phyloP scores from a whole-genome alignment of 768 basidiomycete species.

The Sporobolomyces roseus region DNA sequence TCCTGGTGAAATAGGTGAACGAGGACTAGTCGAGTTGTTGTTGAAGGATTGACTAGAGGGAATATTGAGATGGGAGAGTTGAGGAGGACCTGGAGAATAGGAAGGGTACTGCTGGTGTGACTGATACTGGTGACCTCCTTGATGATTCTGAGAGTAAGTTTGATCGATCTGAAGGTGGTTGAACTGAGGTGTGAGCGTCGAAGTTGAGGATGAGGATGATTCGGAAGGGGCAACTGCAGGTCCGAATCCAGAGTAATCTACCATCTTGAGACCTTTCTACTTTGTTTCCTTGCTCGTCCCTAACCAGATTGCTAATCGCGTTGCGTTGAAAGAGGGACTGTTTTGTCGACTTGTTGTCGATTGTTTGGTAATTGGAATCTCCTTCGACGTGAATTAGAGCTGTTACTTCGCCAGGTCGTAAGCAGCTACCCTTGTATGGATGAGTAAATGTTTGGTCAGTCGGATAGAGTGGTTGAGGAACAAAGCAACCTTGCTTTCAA shows the following conservation, averaged over 20 bases:
- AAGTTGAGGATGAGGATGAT: not conserved
- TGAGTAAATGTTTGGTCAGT: too few species aligned
- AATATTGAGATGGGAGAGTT: slow-evolving; percentile 4
- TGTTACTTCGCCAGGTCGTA: too few species aligned
- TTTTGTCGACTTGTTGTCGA: too few species aligned
- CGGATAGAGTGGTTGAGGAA: too few species aligned
- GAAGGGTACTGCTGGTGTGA: not conserved
- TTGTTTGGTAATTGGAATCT: too few species aligned
- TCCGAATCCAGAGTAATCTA: slow-evolving; percentile 12
- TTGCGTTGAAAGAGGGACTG: not conserved
- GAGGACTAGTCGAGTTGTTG: not conserved
- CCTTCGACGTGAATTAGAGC: too few species aligned
- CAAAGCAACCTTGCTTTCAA: too few species aligned
- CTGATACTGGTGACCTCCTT: not conserved
- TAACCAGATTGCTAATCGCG: too few species aligned
- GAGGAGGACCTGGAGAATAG: not conserved
- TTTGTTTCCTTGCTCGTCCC: too few species aligned
- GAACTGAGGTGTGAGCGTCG: slow-evolving; percentile 2
- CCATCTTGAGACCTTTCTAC: not conserved
- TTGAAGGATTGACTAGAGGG: not conserved
- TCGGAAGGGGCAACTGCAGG: not conserved
- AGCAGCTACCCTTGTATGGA: too few species aligned
- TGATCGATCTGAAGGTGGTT: slow-evolving; percentile 11
- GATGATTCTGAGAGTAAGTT: not conserved
- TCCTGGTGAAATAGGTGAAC: slow-evolving; percentile 5